Base-by-base conservation (phyloP, 202 grass and related monocot species). In the Setaria viridis region DNA sequence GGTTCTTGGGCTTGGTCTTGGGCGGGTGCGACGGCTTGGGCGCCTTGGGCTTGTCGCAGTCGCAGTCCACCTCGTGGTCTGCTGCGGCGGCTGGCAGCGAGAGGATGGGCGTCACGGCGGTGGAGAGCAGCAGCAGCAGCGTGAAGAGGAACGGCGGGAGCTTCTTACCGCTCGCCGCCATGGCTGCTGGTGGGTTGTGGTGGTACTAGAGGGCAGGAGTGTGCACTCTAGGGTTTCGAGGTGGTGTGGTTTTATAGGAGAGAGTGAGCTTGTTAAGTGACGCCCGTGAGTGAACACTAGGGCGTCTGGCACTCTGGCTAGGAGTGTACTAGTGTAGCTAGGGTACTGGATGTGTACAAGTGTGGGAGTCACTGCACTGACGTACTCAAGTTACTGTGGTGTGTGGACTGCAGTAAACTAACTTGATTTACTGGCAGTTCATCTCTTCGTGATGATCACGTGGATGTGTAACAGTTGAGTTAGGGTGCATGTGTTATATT, bases 61-160 rank as follows among this genome's bases (percentile, higher is more conserved):
- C 87, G 41, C 89, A 93, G 56, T 39, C 72, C 0, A 75, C 72
- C 33, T 75, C 72, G 50, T 56, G 16, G 72, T 39, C 72, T 1
- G 58, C 58, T 21, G 43, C 69, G 29, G 58, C 58, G 29, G 29
- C 25, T 13, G 72, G 33, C 50, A 75, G 72, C 32, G 85, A 54
- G 67, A 97, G 72, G 74, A 84, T 79, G 54, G 90, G 85, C 1
- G 84, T n/a, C 21, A 84, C 67, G 59, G 90, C 83, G 76, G 92
- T 81, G 82, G 95, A 93, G 82, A 94, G 67, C 46, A 94, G 78
- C 62, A 97, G 90, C 71, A 97, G 39, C 4, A 94, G 77, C 41
- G 90, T 89, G 45, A 97, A 43, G 76, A 98, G 72, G 78, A 95
- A 65, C n/a, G 86, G 79, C 6, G 15, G 41, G 84, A 80, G 66